Conservation (phyloP, 768 basidiomycete genomes). For the Boletus reticulatus region DNA sequence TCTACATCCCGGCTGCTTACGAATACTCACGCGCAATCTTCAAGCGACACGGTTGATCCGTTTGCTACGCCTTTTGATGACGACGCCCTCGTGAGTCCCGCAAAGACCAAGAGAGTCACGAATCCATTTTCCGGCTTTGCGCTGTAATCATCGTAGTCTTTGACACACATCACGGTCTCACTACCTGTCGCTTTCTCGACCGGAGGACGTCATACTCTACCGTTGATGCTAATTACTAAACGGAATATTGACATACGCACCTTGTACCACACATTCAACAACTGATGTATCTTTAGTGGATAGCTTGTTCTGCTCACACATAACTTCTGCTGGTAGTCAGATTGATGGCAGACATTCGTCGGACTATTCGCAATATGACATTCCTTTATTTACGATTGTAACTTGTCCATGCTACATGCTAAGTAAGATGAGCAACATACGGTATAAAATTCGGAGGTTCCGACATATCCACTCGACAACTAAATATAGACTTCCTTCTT, state of each 20-base stretch:
- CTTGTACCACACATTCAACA: background rate
- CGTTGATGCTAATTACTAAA: constrained; percentile 9
- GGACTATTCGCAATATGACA: no score
- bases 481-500: no score
- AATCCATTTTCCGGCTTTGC: constrained; percentile 50
- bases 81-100: constrained; percentile 42
- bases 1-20: constrained; percentile 48
- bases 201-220: constrained; percentile 12
- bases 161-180: background rate
- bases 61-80: constrained; percentile 83
- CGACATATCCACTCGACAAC: background rate
- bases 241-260: constrained; percentile 5
- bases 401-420: background rate
- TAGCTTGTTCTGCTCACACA: constrained; percentile 1
- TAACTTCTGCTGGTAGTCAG: constrained; percentile 1
- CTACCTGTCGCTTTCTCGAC: background rate
- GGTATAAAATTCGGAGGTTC: background rate
- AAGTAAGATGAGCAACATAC: no score
- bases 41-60: constrained; percentile 41
- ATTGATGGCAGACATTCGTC: background rate
- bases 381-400: background rate
- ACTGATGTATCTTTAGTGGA: constrained; percentile 28
- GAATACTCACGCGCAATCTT: constrained; percentile 40
- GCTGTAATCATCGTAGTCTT: constrained; percentile 20
- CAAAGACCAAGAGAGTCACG: constrained; percentile 44